phyloP scores from a whole-genome alignment of 2,329 filamentous ascomycete species.

The Colletotrichum graminicola region DNA sequence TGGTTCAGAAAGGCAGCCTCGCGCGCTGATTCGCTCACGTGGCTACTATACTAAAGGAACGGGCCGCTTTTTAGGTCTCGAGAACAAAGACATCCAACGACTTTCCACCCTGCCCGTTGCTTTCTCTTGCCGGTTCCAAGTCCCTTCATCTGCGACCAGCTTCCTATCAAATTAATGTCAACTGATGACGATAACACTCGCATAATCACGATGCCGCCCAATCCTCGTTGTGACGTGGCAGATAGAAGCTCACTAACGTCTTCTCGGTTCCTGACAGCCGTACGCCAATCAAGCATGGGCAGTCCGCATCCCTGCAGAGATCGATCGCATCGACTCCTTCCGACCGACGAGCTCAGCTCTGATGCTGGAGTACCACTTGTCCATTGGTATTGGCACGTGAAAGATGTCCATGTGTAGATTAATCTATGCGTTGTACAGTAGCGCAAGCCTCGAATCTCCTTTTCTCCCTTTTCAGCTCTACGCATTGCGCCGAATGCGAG shows the following conservation, averaged over 20 bases:
- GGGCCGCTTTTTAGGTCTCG: slow-evolving; percentile 33
- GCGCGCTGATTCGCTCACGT: slow-evolving; percentile 34
- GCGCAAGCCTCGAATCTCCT: slow-evolving; percentile 15
- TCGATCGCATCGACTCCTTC: slow-evolving; percentile 25
- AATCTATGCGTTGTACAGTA: slow-evolving; percentile 37
- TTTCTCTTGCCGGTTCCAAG: background rate
- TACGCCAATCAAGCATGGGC: slow-evolving; percentile 30
- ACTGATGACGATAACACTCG: slow-evolving; percentile 5
- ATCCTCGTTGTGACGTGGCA: background rate
- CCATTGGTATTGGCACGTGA: background rate
- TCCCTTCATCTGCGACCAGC: background rate
- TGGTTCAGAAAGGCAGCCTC: slow-evolving; percentile 21
- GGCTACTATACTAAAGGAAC: slow-evolving; percentile 34
- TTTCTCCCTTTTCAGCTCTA: slow-evolving; percentile 23
- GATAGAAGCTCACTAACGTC: background rate
- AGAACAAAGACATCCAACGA: slow-evolving; percentile 32
- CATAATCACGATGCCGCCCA: slow-evolving; percentile 1
- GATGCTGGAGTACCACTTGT: background rate
- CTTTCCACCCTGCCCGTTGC: slow-evolving; percentile 1
- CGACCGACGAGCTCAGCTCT: background rate
- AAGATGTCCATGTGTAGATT: slow-evolving; percentile 3
- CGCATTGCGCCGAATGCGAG: slow-evolving; percentile 16
- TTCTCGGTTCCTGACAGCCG: slow-evolving; percentile 16
- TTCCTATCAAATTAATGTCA: background rate
- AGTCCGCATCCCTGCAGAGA: slow-evolving; percentile 38